A percentile compares a stretch with the other conserved stretches of the same genome.
Conservation (phyloP, 1,284 basidiomycete genomes). For the Cryptococcus neoformans region DNA sequence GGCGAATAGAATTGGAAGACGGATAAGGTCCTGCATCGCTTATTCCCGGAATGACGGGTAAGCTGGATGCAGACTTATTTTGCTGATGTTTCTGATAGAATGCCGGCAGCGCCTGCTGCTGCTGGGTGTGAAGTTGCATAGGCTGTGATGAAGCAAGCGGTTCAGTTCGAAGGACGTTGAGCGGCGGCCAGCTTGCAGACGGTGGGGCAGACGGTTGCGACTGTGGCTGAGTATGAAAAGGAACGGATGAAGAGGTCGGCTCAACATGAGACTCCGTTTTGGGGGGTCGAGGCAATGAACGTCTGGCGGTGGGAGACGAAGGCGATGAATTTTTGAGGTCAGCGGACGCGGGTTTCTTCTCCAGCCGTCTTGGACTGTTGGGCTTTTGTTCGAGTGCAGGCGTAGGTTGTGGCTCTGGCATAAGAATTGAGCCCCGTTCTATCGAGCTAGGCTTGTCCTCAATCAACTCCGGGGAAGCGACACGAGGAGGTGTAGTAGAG, state of each 20-base stretch:
- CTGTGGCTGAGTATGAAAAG: too few relatives aligned
- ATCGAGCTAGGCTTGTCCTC: slow-evolving; percentile 1
- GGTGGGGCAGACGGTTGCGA: slow-evolving; percentile 3
- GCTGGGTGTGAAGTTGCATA: background rate
- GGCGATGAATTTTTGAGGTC: slow-evolving; percentile 20
- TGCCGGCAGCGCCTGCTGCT: slow-evolving; percentile 3
- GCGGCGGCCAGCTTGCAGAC: slow-evolving; percentile 13
- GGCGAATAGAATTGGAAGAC: too few relatives aligned
- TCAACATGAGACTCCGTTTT: too few relatives aligned
- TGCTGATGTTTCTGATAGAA: slow-evolving; percentile 22
- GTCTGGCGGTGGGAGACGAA: slow-evolving; percentile 21
- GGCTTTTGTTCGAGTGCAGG: slow-evolving; percentile 6
- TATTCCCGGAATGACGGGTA: slow-evolving; percentile 40
- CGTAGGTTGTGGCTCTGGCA: slow-evolving; percentile 17
- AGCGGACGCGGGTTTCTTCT: slow-evolving; percentile 23
- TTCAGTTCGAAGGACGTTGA: slow-evolving; percentile 1
- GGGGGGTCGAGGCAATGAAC: slow-evolving; percentile 29
- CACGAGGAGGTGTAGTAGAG: too few relatives aligned
- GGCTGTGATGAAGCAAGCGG: background rate
- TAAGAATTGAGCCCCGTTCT: slow-evolving; percentile 13
- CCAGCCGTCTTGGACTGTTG: slow-evolving; percentile 17
- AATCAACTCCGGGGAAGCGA: too few relatives aligned
- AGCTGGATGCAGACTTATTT: slow-evolving; percentile 32
- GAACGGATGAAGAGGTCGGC: too few relatives aligned
- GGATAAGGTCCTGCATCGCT: slow-evolving; percentile 28